Evolutionary conservation across 192 early-diverging fungal species (phyloP).

Genomic region (Spinellus fusiger): DNA sequence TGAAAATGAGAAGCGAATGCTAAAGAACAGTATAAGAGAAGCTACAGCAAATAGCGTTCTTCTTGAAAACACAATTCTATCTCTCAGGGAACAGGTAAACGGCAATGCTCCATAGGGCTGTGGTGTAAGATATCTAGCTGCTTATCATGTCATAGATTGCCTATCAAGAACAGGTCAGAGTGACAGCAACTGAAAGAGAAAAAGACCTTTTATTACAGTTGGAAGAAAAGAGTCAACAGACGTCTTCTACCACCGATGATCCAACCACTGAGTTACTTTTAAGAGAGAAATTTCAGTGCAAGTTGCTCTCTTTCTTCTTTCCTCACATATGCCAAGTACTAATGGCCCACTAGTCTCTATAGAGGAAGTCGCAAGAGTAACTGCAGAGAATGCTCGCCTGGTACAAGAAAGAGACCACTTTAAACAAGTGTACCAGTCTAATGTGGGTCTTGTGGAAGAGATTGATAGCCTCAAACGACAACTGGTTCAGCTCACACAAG

Average conservation of each 20-base stretch:
- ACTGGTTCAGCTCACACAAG: background rate
- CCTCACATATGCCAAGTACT: background rate
- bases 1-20: background rate
- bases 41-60: background rate
- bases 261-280: background rate
- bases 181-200: background rate
- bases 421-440: background rate
- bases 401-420: background rate
- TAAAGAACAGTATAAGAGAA: background rate
- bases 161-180: background rate
- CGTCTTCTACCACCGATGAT: background rate
- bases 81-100: background rate
- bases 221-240: background rate
- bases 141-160: background rate
- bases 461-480: background rate
- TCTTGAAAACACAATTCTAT: background rate
- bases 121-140: background rate
- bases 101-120: background rate
- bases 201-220: background rate
- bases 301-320: too few species aligned
- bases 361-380: background rate
- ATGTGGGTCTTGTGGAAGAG: background rate
- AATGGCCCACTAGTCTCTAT: background rate
- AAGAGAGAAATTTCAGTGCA: background rate
- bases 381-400: background rate